A percentile compares a stretch with the other conserved stretches of the same genome.
Conservation (phyloP, 192 early-diverging fungal species). For the Paraglomus brasilianum region DNA sequence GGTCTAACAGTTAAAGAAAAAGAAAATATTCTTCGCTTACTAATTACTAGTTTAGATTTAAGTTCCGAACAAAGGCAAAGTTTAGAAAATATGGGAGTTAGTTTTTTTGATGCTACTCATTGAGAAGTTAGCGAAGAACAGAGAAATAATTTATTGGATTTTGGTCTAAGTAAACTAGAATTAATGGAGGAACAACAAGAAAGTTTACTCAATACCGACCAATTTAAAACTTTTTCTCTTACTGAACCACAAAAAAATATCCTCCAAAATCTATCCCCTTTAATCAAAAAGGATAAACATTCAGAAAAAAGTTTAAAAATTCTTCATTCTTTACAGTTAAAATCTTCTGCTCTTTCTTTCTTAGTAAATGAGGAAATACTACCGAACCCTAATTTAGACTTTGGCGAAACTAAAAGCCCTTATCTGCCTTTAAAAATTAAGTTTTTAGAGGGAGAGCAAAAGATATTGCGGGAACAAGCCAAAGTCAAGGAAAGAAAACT, state of each 20-base stretch:
- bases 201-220: background rate
- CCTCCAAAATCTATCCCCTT: background rate
- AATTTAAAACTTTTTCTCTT: constrained; percentile 6
- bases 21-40: background rate
- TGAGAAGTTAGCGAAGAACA: background rate
- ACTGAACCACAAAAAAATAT: constrained; percentile 18
- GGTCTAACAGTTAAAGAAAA: background rate
- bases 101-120: constrained; percentile 13
- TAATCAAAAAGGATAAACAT: constrained; percentile 11
- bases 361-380: constrained; percentile 6
- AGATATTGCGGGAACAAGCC: background rate
- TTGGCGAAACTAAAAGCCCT: background rate
- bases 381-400: background rate
- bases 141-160: constrained; percentile 1
- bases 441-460: constrained; percentile 6
- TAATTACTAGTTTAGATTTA: background rate
- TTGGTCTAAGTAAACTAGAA: background rate
- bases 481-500: background rate
- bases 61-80: background rate
- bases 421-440: constrained; percentile 15
- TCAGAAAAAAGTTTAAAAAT: too few relatives aligned
- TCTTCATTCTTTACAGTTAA: too few relatives aligned
- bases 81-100: constrained; percentile 17
- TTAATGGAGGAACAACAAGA: constrained; percentile 1
- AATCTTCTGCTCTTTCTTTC: too few relatives aligned